Base-by-base conservation (phyloP, 2,329 filamentous ascomycete genomes). In the Macrophomina tecta region DNA sequence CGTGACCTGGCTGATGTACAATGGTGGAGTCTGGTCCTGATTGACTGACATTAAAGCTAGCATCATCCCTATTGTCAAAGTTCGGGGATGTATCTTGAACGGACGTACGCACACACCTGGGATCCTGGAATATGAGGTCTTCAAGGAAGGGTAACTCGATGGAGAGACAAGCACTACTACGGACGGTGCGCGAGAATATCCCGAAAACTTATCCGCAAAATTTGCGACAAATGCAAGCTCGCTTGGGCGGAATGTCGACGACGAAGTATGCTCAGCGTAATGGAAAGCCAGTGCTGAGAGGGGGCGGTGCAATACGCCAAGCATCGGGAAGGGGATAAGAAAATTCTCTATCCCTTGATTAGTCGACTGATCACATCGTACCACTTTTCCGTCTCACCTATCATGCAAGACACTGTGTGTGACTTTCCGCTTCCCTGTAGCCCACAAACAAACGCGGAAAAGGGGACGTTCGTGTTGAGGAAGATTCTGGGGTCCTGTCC, bases 361-460 rank as follows among this genome's bases (percentile, higher is more conserved):
- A 51, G 48, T 14, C 11, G 42, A 2, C 12, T n/a, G 23, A 51
- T 30, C 32, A 51, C 3, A 18, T 34, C 7, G 4, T 32, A 4
- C 0, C 1, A 14, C 23, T 30, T 14, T 6, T 4, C 4, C 23
- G 32, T 23, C 23, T 16, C 23, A 51, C 48, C 48, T 0, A 89
- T 77, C 52, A 90, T 77, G 70, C 84, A 87, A 0, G 85, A 84
- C 1, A 88, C 77, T 0, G 87, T 89, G 66, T 89, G 85, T 18
- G 83, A 86, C 70, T 90, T 90, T 0, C 88, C 88, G 49, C 83
- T 85, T 0, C 87, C 87, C 70, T 90, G 87, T 0, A 84, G 84
- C 1, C 88, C 88, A 68, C 88, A 90, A n/a, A 90, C 85, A 72
- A 90, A 90, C 0, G 82, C 79, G 0, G 86, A 88, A 69, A 82